Base-by-base conservation (phyloP, 306 rosid genomes). In the Castanea sativa region DNA sequence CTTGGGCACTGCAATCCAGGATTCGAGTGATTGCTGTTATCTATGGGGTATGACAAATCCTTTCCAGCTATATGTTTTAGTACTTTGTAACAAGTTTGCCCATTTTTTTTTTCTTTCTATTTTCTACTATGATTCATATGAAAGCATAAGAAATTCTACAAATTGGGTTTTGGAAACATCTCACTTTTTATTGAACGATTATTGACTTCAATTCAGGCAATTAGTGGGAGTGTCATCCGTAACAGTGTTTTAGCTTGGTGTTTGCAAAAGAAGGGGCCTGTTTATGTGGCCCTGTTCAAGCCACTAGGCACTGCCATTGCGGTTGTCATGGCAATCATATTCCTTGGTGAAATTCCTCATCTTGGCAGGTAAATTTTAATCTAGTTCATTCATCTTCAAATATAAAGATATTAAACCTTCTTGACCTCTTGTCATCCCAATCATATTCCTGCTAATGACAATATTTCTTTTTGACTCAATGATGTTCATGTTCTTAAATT, bases 211-310 rank as follows among this genome's bases (percentile, higher is more conserved):
- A 13, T 23, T 2, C 53, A 86, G 89, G 89, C 73, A 1, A 69
- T 86, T 25, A 79, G 76, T 14, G 86, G 73, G 45, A 61, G 85
- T 13, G 76, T 83, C 73, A 51, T 83, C 52, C 81, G 87, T 0
- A 69, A 77, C 1, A 49, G 67, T 4, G 77, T 86, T 33, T 84
- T 82, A 38, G 80, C 63, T 8, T 86, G 87, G 85, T 86, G 87
- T 76, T 79, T 86, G 77, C 75, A 77, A 15, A 83, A 78, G 77
- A 83, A 74, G 55, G 89, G 89, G 0, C 89, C 89, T 20, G 77
- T 85, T 23, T 85, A 55, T 38, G 89, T 85, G 12, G 83, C 73
- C 69, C 83, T 86, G 84, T 86, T 86, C 75, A 86, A 83, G 72
- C 89, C 87, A 1, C 72, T 86, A 1, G 85, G 84, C 18, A 83